A percentile compares a stretch with the other conserved stretches of the same genome.
Conservation (phyloP, 163 green algal genomes). For the Chlorella variabilis region DNA sequence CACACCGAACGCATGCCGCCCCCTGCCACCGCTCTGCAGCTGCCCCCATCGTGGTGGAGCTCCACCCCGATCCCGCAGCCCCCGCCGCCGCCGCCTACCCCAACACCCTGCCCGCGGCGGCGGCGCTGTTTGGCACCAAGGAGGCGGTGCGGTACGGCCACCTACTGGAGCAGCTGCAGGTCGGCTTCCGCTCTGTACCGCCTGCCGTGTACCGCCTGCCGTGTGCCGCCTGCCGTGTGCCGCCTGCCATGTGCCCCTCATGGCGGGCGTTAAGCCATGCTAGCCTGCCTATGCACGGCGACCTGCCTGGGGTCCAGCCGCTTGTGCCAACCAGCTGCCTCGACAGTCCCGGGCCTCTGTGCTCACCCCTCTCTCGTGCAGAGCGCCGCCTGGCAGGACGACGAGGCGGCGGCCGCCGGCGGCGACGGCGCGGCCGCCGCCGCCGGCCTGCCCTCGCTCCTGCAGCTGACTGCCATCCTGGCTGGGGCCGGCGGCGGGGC, state of each 20-base stretch:
- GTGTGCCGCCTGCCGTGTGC: too few species aligned
- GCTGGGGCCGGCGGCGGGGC: too few species aligned
- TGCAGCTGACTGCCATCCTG: conserved; percentile 32
- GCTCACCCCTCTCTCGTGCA: not conserved
- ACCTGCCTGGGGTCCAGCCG: too few species aligned
- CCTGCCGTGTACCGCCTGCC: too few species aligned
- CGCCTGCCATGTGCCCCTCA: too few species aligned
- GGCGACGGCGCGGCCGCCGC: not conserved
- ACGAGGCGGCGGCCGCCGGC: not conserved
- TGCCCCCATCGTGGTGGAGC: conserved; percentile 17
- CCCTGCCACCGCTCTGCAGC: not conserved
- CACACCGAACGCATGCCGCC: too few species aligned
- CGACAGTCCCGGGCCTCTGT: too few species aligned
- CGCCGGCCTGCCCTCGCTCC: conserved; percentile 33
- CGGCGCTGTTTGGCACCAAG: conserved; percentile 34
- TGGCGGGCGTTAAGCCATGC: too few species aligned
- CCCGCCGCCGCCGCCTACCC: conserved; percentile 39
- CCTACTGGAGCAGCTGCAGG: conserved; percentile 43
- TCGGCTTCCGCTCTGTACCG: too few species aligned
- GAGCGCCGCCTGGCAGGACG: conserved; percentile 17
- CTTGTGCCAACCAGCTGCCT: too few species aligned
- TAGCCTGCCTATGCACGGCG: too few species aligned
- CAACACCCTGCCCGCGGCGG: conserved; percentile 36
- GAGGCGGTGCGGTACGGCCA: conserved; percentile 19
- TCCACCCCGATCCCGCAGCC: conserved; percentile 6